Evolutionary conservation across 78 protist species (phyloP).

Genomic region (Dictyostelium discoideum): DNA sequence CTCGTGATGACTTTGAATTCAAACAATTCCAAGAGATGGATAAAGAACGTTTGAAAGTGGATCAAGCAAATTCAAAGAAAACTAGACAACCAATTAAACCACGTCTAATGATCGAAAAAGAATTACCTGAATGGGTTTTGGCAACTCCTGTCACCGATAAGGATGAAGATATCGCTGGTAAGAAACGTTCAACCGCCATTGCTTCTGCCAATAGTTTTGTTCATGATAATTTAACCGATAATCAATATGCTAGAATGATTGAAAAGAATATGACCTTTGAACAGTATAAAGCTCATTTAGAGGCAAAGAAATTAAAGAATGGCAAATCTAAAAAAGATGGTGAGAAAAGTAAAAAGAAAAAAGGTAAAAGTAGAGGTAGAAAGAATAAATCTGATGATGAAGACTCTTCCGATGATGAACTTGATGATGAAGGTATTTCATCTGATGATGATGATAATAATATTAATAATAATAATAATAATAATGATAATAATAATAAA

Average conservation of each 20-base stretch:
- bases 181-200: neutral
- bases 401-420: neutral
- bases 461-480: no score
- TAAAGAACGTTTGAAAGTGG: neutral
- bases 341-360: neutral
- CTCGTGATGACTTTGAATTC: slow-evolving; percentile 76
- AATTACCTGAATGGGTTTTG: slow-evolving; percentile 72
- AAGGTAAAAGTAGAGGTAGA: slow-evolving; percentile 44
- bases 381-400: slow-evolving; percentile 25
- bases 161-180: slow-evolving; percentile 28
- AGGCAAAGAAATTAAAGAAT: neutral
- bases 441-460: neutral
- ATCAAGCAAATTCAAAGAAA: slow-evolving; percentile 12
- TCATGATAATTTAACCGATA: slow-evolving; percentile 38
- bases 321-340: slow-evolving; percentile 15
- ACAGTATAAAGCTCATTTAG: slow-evolving; percentile 30
- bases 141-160: slow-evolving; percentile 1
- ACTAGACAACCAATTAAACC: neutral
- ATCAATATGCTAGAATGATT: slow-evolving; percentile 39
- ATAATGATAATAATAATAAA: no score
- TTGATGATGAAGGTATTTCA: slow-evolving; percentile 6
- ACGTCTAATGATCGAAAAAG: slow-evolving; percentile 60
- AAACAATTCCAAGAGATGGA: slow-evolving; percentile 82
- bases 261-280: slow-evolving; percentile 47
- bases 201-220: neutral